Conservation (phyloP, 352 stramenopile species). For the Phytophthora meadii region DNA sequence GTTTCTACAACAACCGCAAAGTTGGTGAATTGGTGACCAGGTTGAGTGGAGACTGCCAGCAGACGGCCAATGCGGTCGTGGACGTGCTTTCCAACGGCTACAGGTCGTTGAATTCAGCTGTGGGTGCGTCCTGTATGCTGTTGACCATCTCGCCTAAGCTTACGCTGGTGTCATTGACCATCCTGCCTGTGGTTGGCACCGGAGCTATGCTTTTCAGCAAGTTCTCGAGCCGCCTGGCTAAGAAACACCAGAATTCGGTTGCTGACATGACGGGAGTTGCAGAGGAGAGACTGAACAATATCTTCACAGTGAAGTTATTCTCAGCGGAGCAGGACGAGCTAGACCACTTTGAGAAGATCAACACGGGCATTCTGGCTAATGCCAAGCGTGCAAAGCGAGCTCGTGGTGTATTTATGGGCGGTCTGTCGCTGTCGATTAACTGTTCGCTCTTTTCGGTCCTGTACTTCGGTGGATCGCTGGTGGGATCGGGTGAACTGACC, state of each 20-base stretch:
- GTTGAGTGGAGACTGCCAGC: slow-evolving; percentile 87
- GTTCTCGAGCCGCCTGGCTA: slow-evolving; percentile 78
- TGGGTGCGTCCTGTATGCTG: slow-evolving; percentile 90
- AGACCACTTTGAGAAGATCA: slow-evolving; percentile 71
- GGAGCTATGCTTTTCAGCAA: slow-evolving; percentile 88
- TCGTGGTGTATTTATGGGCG: slow-evolving; percentile 91
- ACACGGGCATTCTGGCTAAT: slow-evolving; percentile 70
- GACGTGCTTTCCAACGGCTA: slow-evolving; percentile 89
- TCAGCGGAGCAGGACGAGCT: slow-evolving; percentile 79
- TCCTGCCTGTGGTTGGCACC: slow-evolving; percentile 79
- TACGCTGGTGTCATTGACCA: slow-evolving; percentile 88
- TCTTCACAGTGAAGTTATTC: slow-evolving; percentile 92
- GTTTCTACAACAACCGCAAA: slow-evolving; percentile 85
- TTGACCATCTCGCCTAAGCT: slow-evolving; percentile 90
- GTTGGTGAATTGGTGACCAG: slow-evolving; percentile 89
- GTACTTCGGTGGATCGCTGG: slow-evolving; percentile 90
- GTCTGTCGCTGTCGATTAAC: slow-evolving; percentile 88
- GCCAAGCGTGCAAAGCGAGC: slow-evolving; percentile 74
- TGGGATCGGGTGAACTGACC: slow-evolving; percentile 86
- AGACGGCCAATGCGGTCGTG: slow-evolving; percentile 90
- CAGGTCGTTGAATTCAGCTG: slow-evolving; percentile 88
- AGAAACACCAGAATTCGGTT: slow-evolving; percentile 82
- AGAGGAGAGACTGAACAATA: slow-evolving; percentile 89
- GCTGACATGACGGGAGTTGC: slow-evolving; percentile 81
- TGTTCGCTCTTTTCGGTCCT: slow-evolving; percentile 91